Conservation (phyloP, 2,329 filamentous ascomycete genomes). For the Cercospora sp. region DNA sequence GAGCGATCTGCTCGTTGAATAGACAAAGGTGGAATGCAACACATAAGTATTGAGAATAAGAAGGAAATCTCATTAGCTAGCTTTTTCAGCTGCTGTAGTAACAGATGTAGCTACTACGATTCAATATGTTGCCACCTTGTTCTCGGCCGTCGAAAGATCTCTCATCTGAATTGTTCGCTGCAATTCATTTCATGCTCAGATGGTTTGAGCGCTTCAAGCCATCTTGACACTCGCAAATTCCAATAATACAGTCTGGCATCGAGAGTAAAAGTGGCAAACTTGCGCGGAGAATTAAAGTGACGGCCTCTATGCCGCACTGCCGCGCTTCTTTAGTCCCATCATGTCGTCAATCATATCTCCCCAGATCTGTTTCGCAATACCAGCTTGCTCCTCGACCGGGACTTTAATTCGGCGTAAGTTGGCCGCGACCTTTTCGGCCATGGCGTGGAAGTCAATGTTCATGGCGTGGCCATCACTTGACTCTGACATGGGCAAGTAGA, state of each 20-base stretch:
- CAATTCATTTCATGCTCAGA: background rate
- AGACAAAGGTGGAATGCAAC: background rate
- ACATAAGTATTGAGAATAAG: background rate
- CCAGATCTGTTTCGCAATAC: slow-evolving; percentile 47
- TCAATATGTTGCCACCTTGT: background rate
- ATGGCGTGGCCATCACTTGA: slow-evolving; percentile 58
- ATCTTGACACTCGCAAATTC: background rate
- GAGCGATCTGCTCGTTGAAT: no score
- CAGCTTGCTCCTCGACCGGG: slow-evolving; percentile 46
- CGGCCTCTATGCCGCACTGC: slow-evolving; percentile 2
- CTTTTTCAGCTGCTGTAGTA: background rate
- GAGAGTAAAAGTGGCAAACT: background rate
- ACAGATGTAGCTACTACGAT: background rate
- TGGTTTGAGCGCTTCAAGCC: slow-evolving; percentile 23
- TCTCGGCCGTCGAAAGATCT: background rate
- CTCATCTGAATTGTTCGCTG: background rate
- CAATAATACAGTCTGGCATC: slow-evolving; percentile 10
- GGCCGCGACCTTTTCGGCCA: slow-evolving; percentile 49
- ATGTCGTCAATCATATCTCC: slow-evolving; percentile 54
- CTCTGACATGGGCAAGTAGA: slow-evolving; percentile 59
- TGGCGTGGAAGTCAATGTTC: slow-evolving; percentile 58
- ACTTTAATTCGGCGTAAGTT: slow-evolving; percentile 38
- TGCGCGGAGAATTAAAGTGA: background rate
- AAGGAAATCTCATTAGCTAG: background rate
- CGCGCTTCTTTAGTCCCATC: slow-evolving; percentile 43